phyloP scores from a whole-genome alignment of 164 flowering plant genomes.

The Dillenia suffruticosa region DNA sequence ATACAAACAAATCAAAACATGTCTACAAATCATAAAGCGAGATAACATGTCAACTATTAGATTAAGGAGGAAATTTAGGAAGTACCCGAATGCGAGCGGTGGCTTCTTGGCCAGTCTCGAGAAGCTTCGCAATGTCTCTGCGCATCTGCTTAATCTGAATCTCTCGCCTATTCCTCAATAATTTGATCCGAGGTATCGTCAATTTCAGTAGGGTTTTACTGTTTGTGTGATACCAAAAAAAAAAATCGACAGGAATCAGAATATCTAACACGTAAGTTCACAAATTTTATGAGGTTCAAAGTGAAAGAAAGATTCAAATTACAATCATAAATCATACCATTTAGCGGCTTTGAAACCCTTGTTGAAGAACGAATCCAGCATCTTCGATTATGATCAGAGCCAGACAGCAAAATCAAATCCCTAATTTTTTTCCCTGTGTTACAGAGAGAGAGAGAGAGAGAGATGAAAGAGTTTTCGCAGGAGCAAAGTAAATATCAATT shows the following conservation, averaged over 20 bases:
- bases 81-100: conserved; percentile 93
- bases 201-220: conserved; percentile 90
- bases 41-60: background rate
- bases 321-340: conserved; percentile 41
- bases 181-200: conserved; percentile 83
- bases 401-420: no score
- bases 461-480: no score
- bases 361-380: conserved; percentile 84
- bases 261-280: no score
- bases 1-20: background rate
- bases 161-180: conserved; percentile 85
- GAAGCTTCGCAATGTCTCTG: conserved; percentile 85
- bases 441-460: no score
- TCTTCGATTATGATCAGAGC: conserved; percentile 16
- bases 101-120: conserved; percentile 93
- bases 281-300: no score
- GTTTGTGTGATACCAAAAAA: conserved; percentile 6
- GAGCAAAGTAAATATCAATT: no score
- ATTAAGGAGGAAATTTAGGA: background rate
- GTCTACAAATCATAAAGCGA: background rate
- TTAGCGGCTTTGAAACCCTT: conserved; percentile 76
- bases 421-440: no score
- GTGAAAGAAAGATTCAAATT: background rate
- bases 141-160: conserved; percentile 89
- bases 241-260: background rate